Evolutionary conservation across 192 early-diverging fungal genomes (phyloP), one percentile per base, ranked within the genome.

Genomic region (Radiomyces spectabilis): DNA sequence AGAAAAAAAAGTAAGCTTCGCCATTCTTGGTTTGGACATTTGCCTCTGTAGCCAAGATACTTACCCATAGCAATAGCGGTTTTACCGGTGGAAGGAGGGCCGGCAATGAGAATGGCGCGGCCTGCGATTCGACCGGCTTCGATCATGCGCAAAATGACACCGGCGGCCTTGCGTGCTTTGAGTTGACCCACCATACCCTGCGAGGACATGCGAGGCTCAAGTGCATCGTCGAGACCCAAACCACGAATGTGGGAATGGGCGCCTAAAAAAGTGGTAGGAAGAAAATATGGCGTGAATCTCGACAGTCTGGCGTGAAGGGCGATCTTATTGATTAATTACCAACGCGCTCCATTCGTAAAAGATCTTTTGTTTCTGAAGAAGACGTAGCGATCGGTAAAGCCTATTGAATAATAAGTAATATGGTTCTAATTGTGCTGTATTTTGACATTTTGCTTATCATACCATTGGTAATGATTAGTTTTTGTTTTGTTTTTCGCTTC

Each of bases 131-230:
- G 93, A 8, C 96, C 96, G 44, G 97, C 89, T 72, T 97, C 91
- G 56, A 99, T 97, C 77, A 99, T 88, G 59, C 91, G 85, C 34
- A 97, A 78, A 65, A 97, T 95, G 9, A 99, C 85, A 22, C 96
- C 96, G 7, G 96, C 96, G 5, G 95, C 95, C 49, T 88, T 92
- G 53, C 96, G 86, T 26, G 96, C 95, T 66, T 93, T 84, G 22
- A 87, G 61, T 68, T 97, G 95, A 2, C 96, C 96, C 35, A 99
- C 96, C 96, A 99, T 97, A 41, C 96, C 96, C 65, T 97, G 94
- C 31, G 88, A 87, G 18, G 82, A 82, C 22, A 69, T 61, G 19
- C 90, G 80, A 22, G 93, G 86, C 64, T 99, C 93, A 63, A 97
- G 73, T 16, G 85, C 85, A 65, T 97, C 95, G 57, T 97, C 92